These are phyloP conservation scores for Cryptococcus sp. DNA, from an alignment of 1,284 basidiomycete genomes.

Conservation along the genomic window DNA sequence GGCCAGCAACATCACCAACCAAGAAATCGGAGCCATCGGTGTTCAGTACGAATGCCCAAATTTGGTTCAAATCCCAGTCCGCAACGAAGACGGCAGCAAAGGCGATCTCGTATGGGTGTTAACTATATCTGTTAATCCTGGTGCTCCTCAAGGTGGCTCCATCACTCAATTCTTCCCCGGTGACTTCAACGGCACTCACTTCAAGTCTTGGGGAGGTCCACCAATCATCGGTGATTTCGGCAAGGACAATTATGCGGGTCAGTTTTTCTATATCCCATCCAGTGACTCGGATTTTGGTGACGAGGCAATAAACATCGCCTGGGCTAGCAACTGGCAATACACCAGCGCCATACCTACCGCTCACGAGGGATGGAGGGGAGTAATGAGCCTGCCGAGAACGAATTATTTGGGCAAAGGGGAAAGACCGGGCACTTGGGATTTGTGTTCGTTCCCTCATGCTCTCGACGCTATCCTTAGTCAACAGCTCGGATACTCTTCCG, in stretches of 20 bases:
- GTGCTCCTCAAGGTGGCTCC: constrained; percentile 48
- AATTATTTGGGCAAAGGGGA: too few relatives aligned
- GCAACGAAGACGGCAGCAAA: constrained; percentile 23
- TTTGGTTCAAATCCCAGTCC: constrained; percentile 46
- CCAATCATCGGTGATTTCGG: constrained; percentile 49
- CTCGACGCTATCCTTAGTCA: too few relatives aligned
- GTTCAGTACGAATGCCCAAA: constrained; percentile 53
- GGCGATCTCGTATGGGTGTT: constrained; percentile 28
- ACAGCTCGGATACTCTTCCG: too few relatives aligned
- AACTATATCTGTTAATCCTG: constrained; percentile 42
- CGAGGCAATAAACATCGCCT: too few relatives aligned
- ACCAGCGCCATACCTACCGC: too few relatives aligned
- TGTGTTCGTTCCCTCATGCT: too few relatives aligned
- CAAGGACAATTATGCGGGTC: constrained; percentile 54
- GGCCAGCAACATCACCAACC: constrained; percentile 44
- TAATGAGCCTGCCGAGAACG: too few relatives aligned
- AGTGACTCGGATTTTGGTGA: too few relatives aligned
- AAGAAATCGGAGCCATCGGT: constrained; percentile 42
- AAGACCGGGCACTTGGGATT: too few relatives aligned
- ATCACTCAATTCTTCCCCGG: constrained; percentile 53
- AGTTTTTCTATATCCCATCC: constrained; percentile 52
- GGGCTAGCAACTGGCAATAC: too few relatives aligned
- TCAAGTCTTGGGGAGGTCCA: constrained; percentile 45
- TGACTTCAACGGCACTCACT: constrained; percentile 51
- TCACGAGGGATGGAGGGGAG: too few relatives aligned